A percentile compares a stretch with the other conserved stretches of the same genome.
These are phyloP conservation scores for Trichoderma asperellum DNA, from an alignment of 2,329 filamentous ascomycete species.

Conservation along the genomic window DNA sequence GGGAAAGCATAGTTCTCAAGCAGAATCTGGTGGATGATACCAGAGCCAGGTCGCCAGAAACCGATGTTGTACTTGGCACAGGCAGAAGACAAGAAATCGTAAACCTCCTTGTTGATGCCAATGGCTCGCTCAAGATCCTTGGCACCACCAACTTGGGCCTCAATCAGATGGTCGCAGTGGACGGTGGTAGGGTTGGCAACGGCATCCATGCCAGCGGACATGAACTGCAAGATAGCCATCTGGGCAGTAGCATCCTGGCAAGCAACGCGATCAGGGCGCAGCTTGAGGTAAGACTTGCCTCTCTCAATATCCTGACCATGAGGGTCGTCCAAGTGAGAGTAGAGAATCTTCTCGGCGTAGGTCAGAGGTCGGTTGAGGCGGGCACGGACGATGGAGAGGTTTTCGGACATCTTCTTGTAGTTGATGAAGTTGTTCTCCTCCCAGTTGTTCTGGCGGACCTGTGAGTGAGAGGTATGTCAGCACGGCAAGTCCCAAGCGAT, in stretches of 20 bases:
- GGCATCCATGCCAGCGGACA: slow-evolving; percentile 95
- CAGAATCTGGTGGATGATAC: slow-evolving; percentile 99
- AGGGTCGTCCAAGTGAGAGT: slow-evolving; percentile 97
- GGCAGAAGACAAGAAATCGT: slow-evolving; percentile 91
- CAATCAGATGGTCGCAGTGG: slow-evolving; percentile 99
- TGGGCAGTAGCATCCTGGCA: slow-evolving; percentile 99
- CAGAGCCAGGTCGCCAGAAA: slow-evolving; percentile 98
- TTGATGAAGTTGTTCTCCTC: slow-evolving; percentile 98
- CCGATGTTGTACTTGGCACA: slow-evolving; percentile 99
- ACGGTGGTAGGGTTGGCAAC: slow-evolving; percentile 95
- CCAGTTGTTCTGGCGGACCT: slow-evolving; percentile 94
- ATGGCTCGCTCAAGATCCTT: slow-evolving; percentile 93
- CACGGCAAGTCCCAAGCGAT: background rate
- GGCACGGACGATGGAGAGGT: slow-evolving; percentile 84
- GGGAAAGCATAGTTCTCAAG: slow-evolving; percentile 99
- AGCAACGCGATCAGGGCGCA: slow-evolving; percentile 95
- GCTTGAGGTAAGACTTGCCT: slow-evolving; percentile 92
- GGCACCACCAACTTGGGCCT: slow-evolving; percentile 88
- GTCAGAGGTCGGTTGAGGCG: slow-evolving; percentile 92
- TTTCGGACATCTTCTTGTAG: slow-evolving; percentile 99
- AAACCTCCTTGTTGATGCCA: slow-evolving; percentile 98
- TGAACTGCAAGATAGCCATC: slow-evolving; percentile 99
- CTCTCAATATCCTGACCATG: slow-evolving; percentile 96
- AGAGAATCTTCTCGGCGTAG: slow-evolving; percentile 97
- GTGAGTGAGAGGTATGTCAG: slow-evolving; percentile 31